phyloP scores from a whole-genome alignment of 163 green algal species.

The Chloromonas sp. region DNA sequence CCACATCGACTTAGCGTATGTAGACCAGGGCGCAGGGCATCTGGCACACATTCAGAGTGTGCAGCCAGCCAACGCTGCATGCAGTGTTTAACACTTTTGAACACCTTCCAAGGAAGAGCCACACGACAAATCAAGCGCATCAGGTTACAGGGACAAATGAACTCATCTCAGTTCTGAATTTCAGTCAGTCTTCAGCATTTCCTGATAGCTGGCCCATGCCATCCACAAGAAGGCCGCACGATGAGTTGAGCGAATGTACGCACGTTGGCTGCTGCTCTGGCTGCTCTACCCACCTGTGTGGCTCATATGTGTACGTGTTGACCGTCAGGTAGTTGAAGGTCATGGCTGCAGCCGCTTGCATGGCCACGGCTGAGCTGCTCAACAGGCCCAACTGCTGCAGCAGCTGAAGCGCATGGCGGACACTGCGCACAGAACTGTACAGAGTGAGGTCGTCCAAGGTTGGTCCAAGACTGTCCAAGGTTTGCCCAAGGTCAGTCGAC shows the following conservation, averaged over 20 bases:
- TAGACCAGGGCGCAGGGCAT: neutral
- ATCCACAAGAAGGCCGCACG: neutral
- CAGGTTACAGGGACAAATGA: neutral
- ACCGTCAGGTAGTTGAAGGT: conserved; percentile 15
- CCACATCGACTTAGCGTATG: too few relatives aligned
- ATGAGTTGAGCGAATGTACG: too few relatives aligned
- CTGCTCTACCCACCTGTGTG: neutral
- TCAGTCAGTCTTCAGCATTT: neutral
- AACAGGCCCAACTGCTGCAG: conserved; percentile 10
- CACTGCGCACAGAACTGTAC: conserved; percentile 1
- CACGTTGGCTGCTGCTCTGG: too few relatives aligned
- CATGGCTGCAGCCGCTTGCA: conserved; percentile 6
- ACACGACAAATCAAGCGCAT: neutral
- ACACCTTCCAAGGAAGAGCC: too few relatives aligned
- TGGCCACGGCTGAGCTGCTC: neutral
- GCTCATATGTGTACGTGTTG: conserved; percentile 13
- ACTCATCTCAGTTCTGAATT: neutral
- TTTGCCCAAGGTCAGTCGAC: too few relatives aligned
- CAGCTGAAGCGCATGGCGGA: conserved; percentile 5
- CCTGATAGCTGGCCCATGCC: neutral
- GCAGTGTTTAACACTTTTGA: neutral
- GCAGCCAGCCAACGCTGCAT: neutral
- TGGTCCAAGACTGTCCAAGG: too few relatives aligned
- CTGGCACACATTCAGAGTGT: neutral
- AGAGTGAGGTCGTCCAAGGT: neutral